A percentile compares a stretch with the other conserved stretches of the same genome.
Conservation (phyloP, 352 stramenopile genomes). For the Phytophthora macrochlamydospora region DNA sequence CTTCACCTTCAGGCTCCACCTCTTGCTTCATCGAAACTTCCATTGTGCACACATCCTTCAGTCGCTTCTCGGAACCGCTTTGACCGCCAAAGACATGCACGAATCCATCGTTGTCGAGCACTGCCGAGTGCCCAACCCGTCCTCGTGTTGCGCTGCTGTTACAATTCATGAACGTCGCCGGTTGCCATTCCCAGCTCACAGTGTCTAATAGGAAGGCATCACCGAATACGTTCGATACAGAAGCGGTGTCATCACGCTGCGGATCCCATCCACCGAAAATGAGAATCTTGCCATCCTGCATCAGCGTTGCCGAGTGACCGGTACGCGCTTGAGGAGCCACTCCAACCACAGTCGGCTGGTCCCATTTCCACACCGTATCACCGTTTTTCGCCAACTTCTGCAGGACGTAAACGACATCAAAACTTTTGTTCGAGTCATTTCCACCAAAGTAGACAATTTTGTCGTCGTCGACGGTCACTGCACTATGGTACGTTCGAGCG, state of each 20-base stretch:
- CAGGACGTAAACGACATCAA: slow-evolving; percentile 93
- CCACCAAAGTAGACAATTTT: slow-evolving; percentile 93
- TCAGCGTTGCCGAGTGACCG: slow-evolving; percentile 88
- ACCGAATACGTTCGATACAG: slow-evolving; percentile 76
- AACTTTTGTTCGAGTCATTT: slow-evolving; percentile 92
- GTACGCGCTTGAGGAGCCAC: slow-evolving; percentile 79
- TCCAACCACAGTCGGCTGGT: slow-evolving; percentile 82
- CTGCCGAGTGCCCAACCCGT: slow-evolving; percentile 87
- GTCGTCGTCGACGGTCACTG: slow-evolving; percentile 58
- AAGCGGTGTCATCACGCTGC: slow-evolving; percentile 56
- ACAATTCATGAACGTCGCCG: slow-evolving; percentile 51
- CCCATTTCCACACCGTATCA: slow-evolving; percentile 81
- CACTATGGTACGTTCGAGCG: slow-evolving; percentile 92
- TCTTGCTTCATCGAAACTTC: slow-evolving; percentile 29
- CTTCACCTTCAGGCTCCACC: slow-evolving; percentile 4
- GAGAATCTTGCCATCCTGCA: slow-evolving; percentile 88
- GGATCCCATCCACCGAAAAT: slow-evolving; percentile 95
- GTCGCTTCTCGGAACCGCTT: slow-evolving; percentile 74
- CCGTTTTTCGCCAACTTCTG: slow-evolving; percentile 49
- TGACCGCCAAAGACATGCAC: slow-evolving; percentile 91
- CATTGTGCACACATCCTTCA: slow-evolving; percentile 83
- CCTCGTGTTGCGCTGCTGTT: slow-evolving; percentile 33
- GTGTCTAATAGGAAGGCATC: slow-evolving; percentile 93
- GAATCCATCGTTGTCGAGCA: slow-evolving; percentile 66
- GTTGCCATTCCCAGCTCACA: slow-evolving; percentile 89